Percentiles rank a stretch among this genome's conserved stretches.
These are phyloP conservation scores for Parafenestella ontariensis DNA, from an alignment of 2,329 filamentous ascomycete species.

Conservation along the genomic window DNA sequence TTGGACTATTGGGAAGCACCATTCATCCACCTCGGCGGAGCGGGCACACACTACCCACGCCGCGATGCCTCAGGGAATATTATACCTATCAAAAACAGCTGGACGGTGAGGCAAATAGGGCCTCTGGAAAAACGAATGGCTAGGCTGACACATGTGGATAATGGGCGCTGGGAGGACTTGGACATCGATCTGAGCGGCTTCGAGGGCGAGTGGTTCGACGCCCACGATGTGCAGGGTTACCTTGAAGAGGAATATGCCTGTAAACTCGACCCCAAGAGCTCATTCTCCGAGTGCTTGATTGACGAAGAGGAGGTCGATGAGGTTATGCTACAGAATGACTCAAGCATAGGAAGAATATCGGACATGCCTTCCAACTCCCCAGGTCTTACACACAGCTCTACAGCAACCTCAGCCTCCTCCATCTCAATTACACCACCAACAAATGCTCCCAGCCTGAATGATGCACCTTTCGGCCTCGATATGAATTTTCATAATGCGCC, in stretches of 20 bases:
- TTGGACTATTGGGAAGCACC: conserved; percentile 67
- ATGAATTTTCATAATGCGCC: conserved; percentile 20
- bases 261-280: conserved; percentile 65
- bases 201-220: conserved; percentile 78
- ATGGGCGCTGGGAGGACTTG: conserved; percentile 30
- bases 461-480: conserved; percentile 31
- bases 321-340: background rate
- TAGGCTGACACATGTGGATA: conserved; percentile 17
- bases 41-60: conserved; percentile 68
- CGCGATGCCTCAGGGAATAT: conserved; percentile 48
- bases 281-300: conserved; percentile 62
- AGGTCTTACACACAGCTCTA: conserved; percentile 5
- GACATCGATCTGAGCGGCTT: conserved; percentile 66
- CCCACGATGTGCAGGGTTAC: conserved; percentile 78
- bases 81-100: conserved; percentile 38
- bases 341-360: background rate
- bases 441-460: conserved; percentile 7
- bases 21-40: conserved; percentile 70
- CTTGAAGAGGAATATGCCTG: conserved; percentile 67
- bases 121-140: conserved; percentile 41
- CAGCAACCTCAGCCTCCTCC: background rate
- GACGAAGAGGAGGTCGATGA: conserved; percentile 37
- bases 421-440: background rate
- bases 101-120: conserved; percentile 43
- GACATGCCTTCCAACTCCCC: conserved; percentile 4